These are phyloP conservation scores for Hypoxylon fragiforme DNA, from an alignment of 495 filamentous ascomycete genomes.

Conservation along the genomic window DNA sequence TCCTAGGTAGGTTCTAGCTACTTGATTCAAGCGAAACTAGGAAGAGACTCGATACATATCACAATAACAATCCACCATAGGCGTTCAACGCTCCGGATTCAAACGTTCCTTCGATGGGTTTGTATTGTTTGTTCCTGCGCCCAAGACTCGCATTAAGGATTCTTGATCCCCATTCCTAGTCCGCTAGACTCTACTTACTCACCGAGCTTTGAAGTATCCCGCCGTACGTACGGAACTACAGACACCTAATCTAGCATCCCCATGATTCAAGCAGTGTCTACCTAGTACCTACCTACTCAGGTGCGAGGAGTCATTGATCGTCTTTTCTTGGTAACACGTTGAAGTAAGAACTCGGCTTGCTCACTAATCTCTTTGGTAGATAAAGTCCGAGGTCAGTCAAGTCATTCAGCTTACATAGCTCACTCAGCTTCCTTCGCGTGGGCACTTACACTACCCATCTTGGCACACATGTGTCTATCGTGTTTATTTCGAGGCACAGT, in stretches of 20 bases:
- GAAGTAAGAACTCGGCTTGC: not conserved
- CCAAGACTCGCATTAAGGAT: constrained; percentile 5
- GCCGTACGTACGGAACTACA: too few species aligned
- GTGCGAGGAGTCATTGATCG: too few species aligned
- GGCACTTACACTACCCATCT: not conserved
- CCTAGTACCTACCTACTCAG: not conserved
- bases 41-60: too few species aligned
- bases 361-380: not conserved
- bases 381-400: not conserved
- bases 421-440: not conserved
- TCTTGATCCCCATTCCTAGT: constrained; percentile 1
- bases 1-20: too few species aligned
- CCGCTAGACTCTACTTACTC: not conserved
- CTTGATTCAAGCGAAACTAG: constrained; percentile 16
- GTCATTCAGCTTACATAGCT: not conserved
- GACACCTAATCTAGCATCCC: too few species aligned
- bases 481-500: not conserved
- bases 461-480: constrained; percentile 4
- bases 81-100: not conserved
- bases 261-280: too few species aligned
- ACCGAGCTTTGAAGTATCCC: too few species aligned
- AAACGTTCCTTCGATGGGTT: not conserved
- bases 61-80: not conserved
- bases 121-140: not conserved
- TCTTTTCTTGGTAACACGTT: too few species aligned